These are phyloP conservation scores for Potentilla sterilis DNA, from an alignment of 306 rosid species.

Conservation along the genomic window DNA sequence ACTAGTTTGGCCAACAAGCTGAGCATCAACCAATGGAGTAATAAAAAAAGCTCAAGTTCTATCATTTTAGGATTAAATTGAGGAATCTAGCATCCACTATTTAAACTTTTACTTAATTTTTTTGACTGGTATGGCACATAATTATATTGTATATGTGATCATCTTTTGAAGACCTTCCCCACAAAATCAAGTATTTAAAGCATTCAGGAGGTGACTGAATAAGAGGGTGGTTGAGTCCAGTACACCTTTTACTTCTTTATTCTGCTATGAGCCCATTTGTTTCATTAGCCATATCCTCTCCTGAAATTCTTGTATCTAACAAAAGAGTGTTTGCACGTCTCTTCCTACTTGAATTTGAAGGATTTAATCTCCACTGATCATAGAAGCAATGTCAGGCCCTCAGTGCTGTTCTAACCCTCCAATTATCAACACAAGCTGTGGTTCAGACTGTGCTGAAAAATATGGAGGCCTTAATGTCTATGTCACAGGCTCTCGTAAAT, in stretches of 20 bases:
- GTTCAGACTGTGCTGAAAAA: conserved; percentile 47
- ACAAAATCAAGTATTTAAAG: background rate
- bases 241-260: background rate
- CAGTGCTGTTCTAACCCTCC: conserved; percentile 78
- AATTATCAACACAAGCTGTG: conserved; percentile 38
- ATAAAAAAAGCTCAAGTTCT: background rate
- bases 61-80: no score
- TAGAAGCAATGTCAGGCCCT: conserved; percentile 55
- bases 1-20: background rate
- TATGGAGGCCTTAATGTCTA: conserved; percentile 43
- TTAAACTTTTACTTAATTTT: background rate
- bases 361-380: background rate
- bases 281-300: background rate
- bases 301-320: background rate
- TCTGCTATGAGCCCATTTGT: background rate
- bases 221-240: background rate
- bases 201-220: background rate
- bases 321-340: background rate
- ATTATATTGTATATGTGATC: background rate
- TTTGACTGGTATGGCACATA: background rate
- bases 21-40: background rate
- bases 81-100: background rate
- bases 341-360: background rate
- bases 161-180: background rate
- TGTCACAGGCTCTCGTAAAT: conserved; percentile 41